phyloP scores from a whole-genome alignment of 176 grass and related monocot genomes.

The Paspalum notatum region DNA sequence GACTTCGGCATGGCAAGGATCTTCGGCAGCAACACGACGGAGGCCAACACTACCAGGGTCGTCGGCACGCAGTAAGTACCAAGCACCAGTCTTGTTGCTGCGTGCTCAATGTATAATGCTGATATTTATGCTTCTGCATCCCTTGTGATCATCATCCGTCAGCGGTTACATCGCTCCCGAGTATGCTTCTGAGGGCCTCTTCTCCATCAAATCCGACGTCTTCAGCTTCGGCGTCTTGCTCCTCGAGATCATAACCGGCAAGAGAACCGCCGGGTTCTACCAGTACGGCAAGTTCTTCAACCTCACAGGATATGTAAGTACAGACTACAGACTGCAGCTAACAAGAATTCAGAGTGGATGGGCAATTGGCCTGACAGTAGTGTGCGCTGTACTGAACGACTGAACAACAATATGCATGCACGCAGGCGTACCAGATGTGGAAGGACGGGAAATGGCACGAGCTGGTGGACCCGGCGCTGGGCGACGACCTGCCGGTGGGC shows the following conservation, averaged over 20 bases:
- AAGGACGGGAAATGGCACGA: slow-evolving; percentile 45
- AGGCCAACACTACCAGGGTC: slow-evolving; percentile 53
- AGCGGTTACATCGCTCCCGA: slow-evolving; percentile 71
- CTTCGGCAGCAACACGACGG: slow-evolving; percentile 43
- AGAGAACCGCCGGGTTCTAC: slow-evolving; percentile 57
- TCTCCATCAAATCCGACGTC: slow-evolving; percentile 61
- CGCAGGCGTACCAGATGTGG: slow-evolving; percentile 58
- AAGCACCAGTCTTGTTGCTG: too few species aligned
- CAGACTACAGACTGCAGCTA: background rate
- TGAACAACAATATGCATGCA: background rate
- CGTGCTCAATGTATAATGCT: too few species aligned
- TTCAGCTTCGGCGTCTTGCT: slow-evolving; percentile 64
- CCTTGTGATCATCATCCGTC: slow-evolving; percentile 1
- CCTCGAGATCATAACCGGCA: slow-evolving; percentile 65
- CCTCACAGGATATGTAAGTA: slow-evolving; percentile 61
- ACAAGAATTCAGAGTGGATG: background rate
- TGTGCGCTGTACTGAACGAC: background rate
- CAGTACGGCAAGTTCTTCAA: slow-evolving; percentile 54
- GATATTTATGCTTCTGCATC: background rate
- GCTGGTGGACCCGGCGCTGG: slow-evolving; percentile 46
- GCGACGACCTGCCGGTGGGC: slow-evolving; percentile 24
- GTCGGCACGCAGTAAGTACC: slow-evolving; percentile 56
- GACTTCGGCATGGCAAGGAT: slow-evolving; percentile 59
- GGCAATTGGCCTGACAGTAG: background rate
- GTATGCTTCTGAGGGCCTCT: slow-evolving; percentile 63